These are phyloP conservation scores for Mycogone perniciosa DNA, from an alignment of 2,329 filamentous ascomycete species.

Conservation along the genomic window DNA sequence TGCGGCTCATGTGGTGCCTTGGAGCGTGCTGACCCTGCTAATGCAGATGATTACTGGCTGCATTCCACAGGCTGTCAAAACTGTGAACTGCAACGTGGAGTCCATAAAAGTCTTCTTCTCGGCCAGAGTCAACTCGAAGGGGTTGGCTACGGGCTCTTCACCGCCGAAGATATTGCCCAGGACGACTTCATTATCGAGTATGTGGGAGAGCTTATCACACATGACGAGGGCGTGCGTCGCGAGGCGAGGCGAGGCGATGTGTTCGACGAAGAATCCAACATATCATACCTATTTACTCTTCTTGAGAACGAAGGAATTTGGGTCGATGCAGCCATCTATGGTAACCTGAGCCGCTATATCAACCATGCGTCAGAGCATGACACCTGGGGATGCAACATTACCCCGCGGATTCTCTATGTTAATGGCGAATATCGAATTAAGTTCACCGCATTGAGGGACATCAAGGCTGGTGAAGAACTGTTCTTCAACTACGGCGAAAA, in stretches of 20 bases:
- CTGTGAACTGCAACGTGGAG: conserved; percentile 61
- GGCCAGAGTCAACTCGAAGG: conserved; percentile 62
- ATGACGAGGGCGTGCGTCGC: conserved; percentile 62
- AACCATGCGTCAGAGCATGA: conserved; percentile 60
- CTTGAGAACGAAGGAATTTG: conserved; percentile 55
- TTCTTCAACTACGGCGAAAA: conserved; percentile 76
- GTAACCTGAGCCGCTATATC: conserved; percentile 77
- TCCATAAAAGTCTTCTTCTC: conserved; percentile 58
- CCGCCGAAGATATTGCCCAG: conserved; percentile 58
- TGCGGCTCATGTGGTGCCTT: conserved; percentile 64
- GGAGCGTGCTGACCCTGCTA: conserved; percentile 63
- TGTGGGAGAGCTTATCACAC: conserved; percentile 67
- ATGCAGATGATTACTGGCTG: conserved; percentile 52
- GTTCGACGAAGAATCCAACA: conserved; percentile 53
- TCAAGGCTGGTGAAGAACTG: conserved; percentile 67
- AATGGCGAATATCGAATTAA: conserved; percentile 72
- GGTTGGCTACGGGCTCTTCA: conserved; percentile 70
- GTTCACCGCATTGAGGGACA: conserved; percentile 61
- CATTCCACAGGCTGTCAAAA: conserved; percentile 62
- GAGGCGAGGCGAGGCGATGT: conserved; percentile 55
- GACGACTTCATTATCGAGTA: conserved; percentile 79
- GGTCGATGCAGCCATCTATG: conserved; percentile 70
- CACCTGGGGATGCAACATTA: conserved; percentile 52
- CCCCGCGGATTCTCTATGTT: conserved; percentile 61
- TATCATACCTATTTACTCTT: conserved; percentile 59